Evolutionary conservation across 331 rosid genomes (phyloP), one percentile per base, ranked within the genome.

Genomic region (Rhamnella rubrinervis): DNA sequence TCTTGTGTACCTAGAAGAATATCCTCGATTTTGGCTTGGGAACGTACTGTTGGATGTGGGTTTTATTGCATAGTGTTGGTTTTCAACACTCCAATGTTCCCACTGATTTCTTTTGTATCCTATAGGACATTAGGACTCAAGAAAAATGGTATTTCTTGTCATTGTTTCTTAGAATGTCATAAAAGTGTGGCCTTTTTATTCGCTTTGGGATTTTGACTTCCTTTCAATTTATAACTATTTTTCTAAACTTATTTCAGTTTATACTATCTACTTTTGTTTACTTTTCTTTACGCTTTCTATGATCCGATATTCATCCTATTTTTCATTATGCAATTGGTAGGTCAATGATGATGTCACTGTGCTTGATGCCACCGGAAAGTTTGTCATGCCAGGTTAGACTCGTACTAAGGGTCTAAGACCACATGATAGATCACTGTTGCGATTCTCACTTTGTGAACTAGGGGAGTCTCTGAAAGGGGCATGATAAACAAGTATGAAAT

Each of bases 381-480:
- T 67, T 87, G 96, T 92, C 71, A 92, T 92, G 96, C 97, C 97
- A 55, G 97, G 97, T 89, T 76, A 76, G 55, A 35, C 49, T 79
- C 75, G 53, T 74, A 49, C 56, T 38, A 72, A 20, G 4, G 55
- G 35, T 38, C 14, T 53, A n/a, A 53, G n/a, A 6, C 57, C 18
- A 44, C 44, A 44, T 61, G 31, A 14, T 14, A 23, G 35, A 61
- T 55, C 38, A 19, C 53, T 56, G 7, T 14, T 14, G 49, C n/a
- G 26, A 31, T 49, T 62, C 39, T 62, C 57, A 46, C 21, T 44
- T 66, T 23, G 13, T 23, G 7, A 26, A 26, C 63, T 25, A 8
- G 44, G n/a, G 47, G 28, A 73, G 53, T 47, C 40, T 50, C 37
- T 46, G 5, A 31, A 56, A 41, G 57, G 40, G 50, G 64, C 69